Evolutionary conservation across 2,329 filamentous ascomycete genomes (phyloP).

Genomic region (Malbranchea zuffiana): DNA sequence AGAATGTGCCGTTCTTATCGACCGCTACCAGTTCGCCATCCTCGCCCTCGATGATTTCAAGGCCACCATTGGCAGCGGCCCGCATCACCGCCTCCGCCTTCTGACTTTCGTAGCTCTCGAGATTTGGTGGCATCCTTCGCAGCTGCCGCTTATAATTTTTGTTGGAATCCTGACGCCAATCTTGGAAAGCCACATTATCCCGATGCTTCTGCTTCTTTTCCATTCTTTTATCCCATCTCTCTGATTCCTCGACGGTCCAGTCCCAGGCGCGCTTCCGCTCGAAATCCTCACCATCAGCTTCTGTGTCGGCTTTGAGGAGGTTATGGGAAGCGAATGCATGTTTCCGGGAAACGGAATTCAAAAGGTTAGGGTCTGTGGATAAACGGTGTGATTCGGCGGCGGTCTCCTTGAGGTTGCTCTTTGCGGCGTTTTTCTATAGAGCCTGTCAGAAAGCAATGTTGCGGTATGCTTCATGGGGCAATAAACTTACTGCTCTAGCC

Average conservation of each 20-base stretch:
- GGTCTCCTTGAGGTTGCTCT: conserved; percentile 67
- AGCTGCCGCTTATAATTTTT: conserved; percentile 94
- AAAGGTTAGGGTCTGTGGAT: conserved; percentile 62
- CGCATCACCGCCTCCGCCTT: conserved; percentile 77
- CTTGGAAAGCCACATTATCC: conserved; percentile 80
- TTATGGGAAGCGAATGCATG: conserved; percentile 85
- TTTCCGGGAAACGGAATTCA: conserved; percentile 70
- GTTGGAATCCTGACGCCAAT: conserved; percentile 75
- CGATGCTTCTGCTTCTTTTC: conserved; percentile 72
- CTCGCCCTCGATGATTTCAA: conserved; percentile 93
- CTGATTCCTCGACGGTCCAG: conserved; percentile 91
- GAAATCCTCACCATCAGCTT: conserved; percentile 78
- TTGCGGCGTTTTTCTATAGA: conserved; percentile 32
- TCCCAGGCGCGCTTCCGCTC: conserved; percentile 98
- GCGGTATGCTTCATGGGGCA: not conserved
- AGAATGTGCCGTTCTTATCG: conserved; percentile 82
- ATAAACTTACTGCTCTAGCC: conserved; percentile 52
- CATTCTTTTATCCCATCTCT: conserved; percentile 83
- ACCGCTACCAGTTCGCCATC: conserved; percentile 89
- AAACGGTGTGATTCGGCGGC: conserved; percentile 71
- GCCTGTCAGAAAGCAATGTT: not conserved
- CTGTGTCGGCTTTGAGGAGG: conserved; percentile 80
- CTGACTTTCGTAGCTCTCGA: conserved; percentile 76
- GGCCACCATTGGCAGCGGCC: conserved; percentile 69
- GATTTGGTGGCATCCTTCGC: conserved; percentile 60